These are phyloP conservation scores for Kwoniella europaea DNA, from an alignment of 768 basidiomycete species.

Conservation along the genomic window DNA sequence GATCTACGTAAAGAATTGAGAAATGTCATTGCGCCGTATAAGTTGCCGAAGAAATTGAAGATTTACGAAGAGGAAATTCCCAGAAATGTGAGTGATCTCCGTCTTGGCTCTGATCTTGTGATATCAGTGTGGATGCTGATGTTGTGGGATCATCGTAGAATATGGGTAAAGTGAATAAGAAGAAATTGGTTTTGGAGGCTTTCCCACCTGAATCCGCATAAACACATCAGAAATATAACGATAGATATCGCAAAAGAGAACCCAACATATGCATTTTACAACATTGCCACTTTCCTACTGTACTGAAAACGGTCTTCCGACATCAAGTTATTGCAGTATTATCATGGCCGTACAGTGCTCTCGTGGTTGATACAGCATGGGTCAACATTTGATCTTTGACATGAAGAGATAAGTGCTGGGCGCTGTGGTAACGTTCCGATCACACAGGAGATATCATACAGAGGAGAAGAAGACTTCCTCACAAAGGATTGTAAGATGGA, in stretches of 20 bases:
- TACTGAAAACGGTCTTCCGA: too few species aligned
- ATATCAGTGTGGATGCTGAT: neutral
- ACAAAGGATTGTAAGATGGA: neutral
- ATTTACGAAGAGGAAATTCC: constrained; percentile 36
- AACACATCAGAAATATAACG: too few species aligned
- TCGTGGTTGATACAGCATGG: too few species aligned
- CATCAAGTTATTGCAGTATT: too few species aligned
- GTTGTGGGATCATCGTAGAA: constrained; percentile 7
- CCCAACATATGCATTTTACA: too few species aligned
- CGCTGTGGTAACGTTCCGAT: neutral
- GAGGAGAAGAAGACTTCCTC: neutral
- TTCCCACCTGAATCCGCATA: constrained; percentile 13
- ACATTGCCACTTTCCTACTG: too few species aligned
- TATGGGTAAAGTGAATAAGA: constrained; percentile 40
- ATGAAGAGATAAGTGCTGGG: too few species aligned
- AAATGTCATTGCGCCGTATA: constrained; percentile 30
- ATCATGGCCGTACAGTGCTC: too few species aligned
- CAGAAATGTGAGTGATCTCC: constrained; percentile 28
- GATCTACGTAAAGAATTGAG: constrained; percentile 31
- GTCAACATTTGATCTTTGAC: too few species aligned
- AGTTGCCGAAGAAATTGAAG: constrained; percentile 32
- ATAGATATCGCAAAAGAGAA: neutral
- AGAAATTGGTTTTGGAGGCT: constrained; percentile 25
- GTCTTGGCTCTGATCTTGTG: neutral
- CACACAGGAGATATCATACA: neutral